A percentile compares a stretch with the other conserved stretches of the same genome.
Conservation (phyloP, 441 rosid species). For the Mallotus japonicus region DNA sequence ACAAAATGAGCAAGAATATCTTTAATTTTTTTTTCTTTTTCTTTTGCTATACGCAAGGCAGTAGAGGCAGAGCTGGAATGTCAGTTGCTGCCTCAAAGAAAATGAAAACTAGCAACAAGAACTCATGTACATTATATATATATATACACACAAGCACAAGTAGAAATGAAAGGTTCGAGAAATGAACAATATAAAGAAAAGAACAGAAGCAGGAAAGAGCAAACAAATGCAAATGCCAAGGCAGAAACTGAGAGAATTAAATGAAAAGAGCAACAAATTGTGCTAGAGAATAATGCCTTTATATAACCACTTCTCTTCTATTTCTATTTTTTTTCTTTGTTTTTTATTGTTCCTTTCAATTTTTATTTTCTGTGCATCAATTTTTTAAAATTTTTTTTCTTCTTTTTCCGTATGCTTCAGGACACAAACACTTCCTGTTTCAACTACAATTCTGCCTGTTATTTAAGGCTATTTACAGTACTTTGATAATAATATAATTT, state of each 20-base stretch:
- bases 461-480: neutral
- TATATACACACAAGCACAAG: neutral
- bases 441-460: neutral
- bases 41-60: slow-evolving; percentile 39
- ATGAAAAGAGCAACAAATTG: slow-evolving; percentile 18
- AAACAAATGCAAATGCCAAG: slow-evolving; percentile 20
- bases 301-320: slow-evolving; percentile 27
- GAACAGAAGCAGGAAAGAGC: neutral
- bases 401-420: neutral
- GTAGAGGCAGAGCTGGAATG: slow-evolving; percentile 31
- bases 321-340: neutral
- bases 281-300: slow-evolving; percentile 33
- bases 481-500: neutral
- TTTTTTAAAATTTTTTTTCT: neutral
- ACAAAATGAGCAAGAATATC: slow-evolving; percentile 20
- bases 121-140: slow-evolving; percentile 18
- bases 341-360: neutral
- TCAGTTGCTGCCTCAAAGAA: slow-evolving; percentile 18
- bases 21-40: slow-evolving; percentile 17
- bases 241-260: slow-evolving; percentile 11
- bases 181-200: neutral
- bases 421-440: neutral
- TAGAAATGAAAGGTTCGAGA: neutral
- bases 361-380: too few relatives aligned
- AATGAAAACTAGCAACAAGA: neutral